Evolutionary conservation across 2,329 filamentous ascomycete genomes (phyloP).

Genomic region (Fusarium scirpi): DNA sequence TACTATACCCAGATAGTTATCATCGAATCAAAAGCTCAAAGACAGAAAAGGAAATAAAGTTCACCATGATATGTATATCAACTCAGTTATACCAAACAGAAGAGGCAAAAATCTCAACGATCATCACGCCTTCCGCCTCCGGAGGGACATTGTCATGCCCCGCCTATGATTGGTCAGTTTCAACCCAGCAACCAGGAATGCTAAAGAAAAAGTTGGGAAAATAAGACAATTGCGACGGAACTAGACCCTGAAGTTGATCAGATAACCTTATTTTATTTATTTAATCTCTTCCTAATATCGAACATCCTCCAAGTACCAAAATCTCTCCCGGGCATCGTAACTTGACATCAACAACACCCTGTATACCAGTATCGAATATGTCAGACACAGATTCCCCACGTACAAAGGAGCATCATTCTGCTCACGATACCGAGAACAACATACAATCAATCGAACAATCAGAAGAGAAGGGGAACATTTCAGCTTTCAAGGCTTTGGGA

Average conservation of each 20-base stretch:
- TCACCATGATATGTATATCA: not conserved
- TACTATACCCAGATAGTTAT: not conserved
- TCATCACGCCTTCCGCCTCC: not conserved
- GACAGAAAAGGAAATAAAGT: not conserved
- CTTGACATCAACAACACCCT: not conserved
- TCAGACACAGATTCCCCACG: not conserved
- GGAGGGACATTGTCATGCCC: slow-evolving; percentile 42
- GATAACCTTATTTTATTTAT: not conserved
- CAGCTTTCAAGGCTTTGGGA: slow-evolving; percentile 66
- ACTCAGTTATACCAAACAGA: not conserved
- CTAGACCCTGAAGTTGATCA: not conserved
- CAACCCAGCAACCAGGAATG: not conserved
- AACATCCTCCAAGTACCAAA: no score
- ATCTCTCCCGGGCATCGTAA: no score
- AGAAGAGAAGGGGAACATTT: slow-evolving; percentile 35
- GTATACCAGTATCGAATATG: not conserved
- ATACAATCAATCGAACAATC: not conserved
- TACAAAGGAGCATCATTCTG: slow-evolving; percentile 6
- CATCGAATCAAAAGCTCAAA: not conserved
- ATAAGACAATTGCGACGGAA: not conserved
- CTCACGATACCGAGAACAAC: slow-evolving; percentile 25
- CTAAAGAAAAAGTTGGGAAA: not conserved
- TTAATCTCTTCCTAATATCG: not conserved
- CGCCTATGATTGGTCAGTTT: slow-evolving; percentile 31
- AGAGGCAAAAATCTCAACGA: not conserved